Percentiles rank a stretch among this genome's conserved stretches.
phyloP scores from a whole-genome alignment of 345 rosid species.

The Populus ilicifolia region DNA sequence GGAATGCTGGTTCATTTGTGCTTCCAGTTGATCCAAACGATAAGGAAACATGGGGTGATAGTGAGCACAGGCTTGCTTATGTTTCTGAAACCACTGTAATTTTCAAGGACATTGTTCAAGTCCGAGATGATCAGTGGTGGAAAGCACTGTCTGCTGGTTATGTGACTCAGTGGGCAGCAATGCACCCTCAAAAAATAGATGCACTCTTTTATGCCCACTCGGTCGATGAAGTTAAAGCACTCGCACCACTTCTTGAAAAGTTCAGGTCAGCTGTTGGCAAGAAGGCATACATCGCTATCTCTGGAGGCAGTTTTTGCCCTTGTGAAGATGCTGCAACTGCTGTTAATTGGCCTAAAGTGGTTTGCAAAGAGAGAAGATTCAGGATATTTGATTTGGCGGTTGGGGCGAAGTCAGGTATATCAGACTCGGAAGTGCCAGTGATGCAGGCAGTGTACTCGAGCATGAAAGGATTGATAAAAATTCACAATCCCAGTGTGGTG shows the following conservation, averaged over 20 bases:
- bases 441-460: constrained; percentile 80
- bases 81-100: constrained; percentile 95
- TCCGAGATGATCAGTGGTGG: constrained; percentile 99
- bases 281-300: constrained; percentile 77
- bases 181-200: constrained; percentile 90
- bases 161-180: constrained; percentile 93
- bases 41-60: constrained; percentile 96
- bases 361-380: constrained; percentile 77
- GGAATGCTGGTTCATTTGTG: constrained; percentile 83
- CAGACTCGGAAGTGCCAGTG: constrained; percentile 89
- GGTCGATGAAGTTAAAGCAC: constrained; percentile 59
- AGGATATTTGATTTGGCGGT: constrained; percentile 82
- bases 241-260: constrained; percentile 76
- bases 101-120: constrained; percentile 88
- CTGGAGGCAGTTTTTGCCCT: constrained; percentile 79
- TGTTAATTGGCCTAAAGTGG: constrained; percentile 70
- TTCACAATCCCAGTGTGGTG: constrained; percentile 89
- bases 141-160: constrained; percentile 80
- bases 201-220: constrained; percentile 93
- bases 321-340: constrained; percentile 79
- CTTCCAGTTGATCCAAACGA: constrained; percentile 86
- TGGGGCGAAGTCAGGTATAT: constrained; percentile 55
- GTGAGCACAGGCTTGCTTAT: constrained; percentile 94
- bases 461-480: constrained; percentile 84
- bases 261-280: constrained; percentile 80